These are phyloP conservation scores for Didymellaceae sp. DNA, from an alignment of 2,329 filamentous ascomycete genomes.

Conservation along the genomic window DNA sequence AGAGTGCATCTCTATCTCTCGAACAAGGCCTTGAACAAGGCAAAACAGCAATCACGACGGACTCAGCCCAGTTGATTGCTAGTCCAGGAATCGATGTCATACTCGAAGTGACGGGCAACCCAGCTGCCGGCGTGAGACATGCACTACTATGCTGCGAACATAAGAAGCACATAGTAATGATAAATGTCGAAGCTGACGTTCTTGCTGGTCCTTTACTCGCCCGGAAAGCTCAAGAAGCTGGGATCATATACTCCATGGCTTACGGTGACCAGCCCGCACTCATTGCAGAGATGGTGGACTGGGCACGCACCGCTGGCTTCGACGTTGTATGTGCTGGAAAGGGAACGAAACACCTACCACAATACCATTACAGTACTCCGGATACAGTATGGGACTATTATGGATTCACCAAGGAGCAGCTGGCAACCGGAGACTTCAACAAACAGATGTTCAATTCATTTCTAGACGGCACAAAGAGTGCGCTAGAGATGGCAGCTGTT, in stretches of 20 bases:
- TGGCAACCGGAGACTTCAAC: slow-evolving; percentile 53
- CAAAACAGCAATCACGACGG: slow-evolving; percentile 54
- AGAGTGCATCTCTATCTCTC: slow-evolving; percentile 30
- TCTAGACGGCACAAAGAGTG: slow-evolving; percentile 57
- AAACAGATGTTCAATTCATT: slow-evolving; percentile 59
- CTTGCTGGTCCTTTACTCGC: slow-evolving; percentile 52
- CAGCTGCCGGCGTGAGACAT: slow-evolving; percentile 53
- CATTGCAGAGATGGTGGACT: slow-evolving; percentile 54
- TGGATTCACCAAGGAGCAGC: slow-evolving; percentile 55
- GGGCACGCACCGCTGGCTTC: slow-evolving; percentile 54
- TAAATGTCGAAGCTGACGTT: slow-evolving; percentile 57
- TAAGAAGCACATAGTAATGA: slow-evolving; percentile 59
- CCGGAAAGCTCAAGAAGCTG: slow-evolving; percentile 52
- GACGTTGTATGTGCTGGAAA: slow-evolving; percentile 56
- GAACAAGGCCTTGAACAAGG: slow-evolving; percentile 49
- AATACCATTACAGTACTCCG: slow-evolving; percentile 56
- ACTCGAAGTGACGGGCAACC: slow-evolving; percentile 54
- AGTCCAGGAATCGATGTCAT: slow-evolving; percentile 54
- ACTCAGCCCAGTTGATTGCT: slow-evolving; percentile 52
- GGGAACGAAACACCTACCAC: slow-evolving; percentile 55
- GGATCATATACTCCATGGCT: slow-evolving; percentile 57
- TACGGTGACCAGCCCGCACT: slow-evolving; percentile 56
- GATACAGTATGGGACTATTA: slow-evolving; percentile 58
- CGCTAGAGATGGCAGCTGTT: slow-evolving; percentile 57
- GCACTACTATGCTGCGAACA: slow-evolving; percentile 54